Evolutionary conservation across 805 yeast genomes (phyloP).

Genomic region (Saccharomycopsis sp.): DNA sequence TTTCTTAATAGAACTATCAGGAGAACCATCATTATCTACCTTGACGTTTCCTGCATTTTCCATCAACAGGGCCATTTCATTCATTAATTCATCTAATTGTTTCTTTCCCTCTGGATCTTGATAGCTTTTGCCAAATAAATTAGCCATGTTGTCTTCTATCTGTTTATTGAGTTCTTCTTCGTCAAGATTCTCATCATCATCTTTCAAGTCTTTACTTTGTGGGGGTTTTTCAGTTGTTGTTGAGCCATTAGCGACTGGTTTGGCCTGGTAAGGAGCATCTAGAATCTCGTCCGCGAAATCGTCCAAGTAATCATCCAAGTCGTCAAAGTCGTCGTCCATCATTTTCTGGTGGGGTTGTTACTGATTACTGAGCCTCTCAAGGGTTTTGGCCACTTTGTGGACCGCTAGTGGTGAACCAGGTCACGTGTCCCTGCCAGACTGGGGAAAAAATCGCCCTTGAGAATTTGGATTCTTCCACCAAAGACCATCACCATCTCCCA

Average conservation of each 20-base stretch:
- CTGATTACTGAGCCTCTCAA: too few relatives aligned
- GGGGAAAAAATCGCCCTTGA: background rate
- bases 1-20: constrained; percentile 18
- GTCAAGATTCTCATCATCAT: constrained; percentile 25
- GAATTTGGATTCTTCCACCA: background rate
- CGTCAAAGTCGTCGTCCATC: constrained; percentile 40
- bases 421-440: background rate
- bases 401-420: too few relatives aligned
- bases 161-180: constrained; percentile 25
- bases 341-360: too few relatives aligned
- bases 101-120: constrained; percentile 12
- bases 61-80: constrained; percentile 20
- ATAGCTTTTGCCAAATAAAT: constrained; percentile 13
- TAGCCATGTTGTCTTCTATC: constrained; percentile 21
- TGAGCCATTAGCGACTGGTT: background rate
- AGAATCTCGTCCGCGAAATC: constrained; percentile 70
- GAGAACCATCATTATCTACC: background rate
- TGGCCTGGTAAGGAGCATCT: constrained; percentile 29
- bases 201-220: background rate
- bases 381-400: too few relatives aligned
- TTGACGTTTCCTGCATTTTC: constrained; percentile 19
- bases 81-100: constrained; percentile 10
- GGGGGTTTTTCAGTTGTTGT: background rate
- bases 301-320: constrained; percentile 74
- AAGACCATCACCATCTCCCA: too few relatives aligned